These are phyloP conservation scores for Ceratocystis huliohia DNA, from an alignment of 2,329 filamentous ascomycete genomes.

Conservation along the genomic window DNA sequence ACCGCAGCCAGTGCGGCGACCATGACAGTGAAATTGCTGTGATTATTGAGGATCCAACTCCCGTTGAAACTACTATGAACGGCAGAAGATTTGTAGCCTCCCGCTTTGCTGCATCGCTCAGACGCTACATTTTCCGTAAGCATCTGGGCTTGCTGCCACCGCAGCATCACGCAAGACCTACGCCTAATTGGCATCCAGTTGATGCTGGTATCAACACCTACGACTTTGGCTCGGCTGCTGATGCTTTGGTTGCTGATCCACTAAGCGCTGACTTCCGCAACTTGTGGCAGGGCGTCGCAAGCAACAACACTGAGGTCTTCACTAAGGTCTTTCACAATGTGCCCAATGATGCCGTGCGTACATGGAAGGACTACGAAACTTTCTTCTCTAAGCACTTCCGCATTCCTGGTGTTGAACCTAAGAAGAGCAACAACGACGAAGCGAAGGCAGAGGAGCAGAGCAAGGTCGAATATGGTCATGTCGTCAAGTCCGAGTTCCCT, in stretches of 20 bases:
- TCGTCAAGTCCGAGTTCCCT: slow-evolving; percentile 66
- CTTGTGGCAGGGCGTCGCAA: slow-evolving; percentile 62
- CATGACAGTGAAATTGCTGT: slow-evolving; percentile 89
- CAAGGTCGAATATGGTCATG: slow-evolving; percentile 73
- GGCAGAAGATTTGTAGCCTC: slow-evolving; percentile 59
- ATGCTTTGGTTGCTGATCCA: slow-evolving; percentile 61
- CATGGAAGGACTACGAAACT: slow-evolving; percentile 59
- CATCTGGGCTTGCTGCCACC: slow-evolving; percentile 73
- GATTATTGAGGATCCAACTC: slow-evolving; percentile 64
- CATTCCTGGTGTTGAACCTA: slow-evolving; percentile 34
- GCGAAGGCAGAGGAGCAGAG: slow-evolving; percentile 36
- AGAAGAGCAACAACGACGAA: slow-evolving; percentile 29
- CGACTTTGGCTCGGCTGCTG: slow-evolving; percentile 55
- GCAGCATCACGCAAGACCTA: slow-evolving; percentile 53
- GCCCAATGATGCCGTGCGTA: slow-evolving; percentile 53
- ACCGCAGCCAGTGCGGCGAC: slow-evolving; percentile 62
- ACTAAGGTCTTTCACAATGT: slow-evolving; percentile 69
- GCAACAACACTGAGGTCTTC: slow-evolving; percentile 69
- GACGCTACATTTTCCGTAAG: slow-evolving; percentile 79
- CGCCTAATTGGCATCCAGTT: slow-evolving; percentile 67
- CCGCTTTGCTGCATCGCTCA: slow-evolving; percentile 65
- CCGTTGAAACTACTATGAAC: slow-evolving; percentile 60
- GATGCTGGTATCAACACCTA: slow-evolving; percentile 57
- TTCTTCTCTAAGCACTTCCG: slow-evolving; percentile 59
- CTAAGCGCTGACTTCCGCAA: slow-evolving; percentile 53